Base-by-base conservation (phyloP, 768 basidiomycete genomes). In the Daedaleopsis nitida region DNA sequence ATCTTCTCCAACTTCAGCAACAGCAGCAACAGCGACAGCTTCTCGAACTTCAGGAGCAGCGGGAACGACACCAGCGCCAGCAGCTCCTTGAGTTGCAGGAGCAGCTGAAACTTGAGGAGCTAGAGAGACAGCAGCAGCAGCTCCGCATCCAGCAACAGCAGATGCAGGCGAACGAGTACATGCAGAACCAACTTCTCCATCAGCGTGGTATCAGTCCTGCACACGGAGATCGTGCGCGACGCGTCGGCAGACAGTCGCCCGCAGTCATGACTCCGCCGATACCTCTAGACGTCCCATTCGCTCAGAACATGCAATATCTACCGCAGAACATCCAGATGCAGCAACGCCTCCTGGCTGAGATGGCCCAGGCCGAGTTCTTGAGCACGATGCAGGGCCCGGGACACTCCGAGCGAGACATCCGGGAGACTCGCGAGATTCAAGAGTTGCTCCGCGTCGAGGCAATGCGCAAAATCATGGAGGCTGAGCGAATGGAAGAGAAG, bases 381-480 rank as follows among this genome's bases (percentile, higher is more conserved):
- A 81, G 82, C 50, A 86, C 87, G 63, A 78, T 87, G 72, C 87
- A 86, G 55, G 59, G 62, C 14, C 48, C 52, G 4, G 58, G 59
- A 42, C 57, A 54, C 5, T 37, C 57, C 7, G 68, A 66, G 34
- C 63, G 63, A 1, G 70, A 66, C 16, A 43, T 52, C 8, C 55
- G 64, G 21, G 66, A 72, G 38, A 80, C 81, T 47, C 85, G 81
- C 50, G 82, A 78, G 48, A 82, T 88, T 59, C 87, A 88, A 69
- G 92, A 92, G 61, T 83, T 86, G 5, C 73, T 94, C 42, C 81
- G 89, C 63, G 80, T 79, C 16, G 91, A 93, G 69, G 92, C 92
- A 1, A 89, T 90, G 84, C 85, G 89, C 60, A 89, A 95, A 77
- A 96, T 98, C 65, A 83, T 92, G 72, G 92, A 94, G 73, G 88